Percentiles rank a stretch among this genome's conserved stretches.
These are phyloP conservation scores for Colletotrichum orchidophilum DNA, from an alignment of 2,329 filamentous ascomycete genomes.

Conservation along the genomic window DNA sequence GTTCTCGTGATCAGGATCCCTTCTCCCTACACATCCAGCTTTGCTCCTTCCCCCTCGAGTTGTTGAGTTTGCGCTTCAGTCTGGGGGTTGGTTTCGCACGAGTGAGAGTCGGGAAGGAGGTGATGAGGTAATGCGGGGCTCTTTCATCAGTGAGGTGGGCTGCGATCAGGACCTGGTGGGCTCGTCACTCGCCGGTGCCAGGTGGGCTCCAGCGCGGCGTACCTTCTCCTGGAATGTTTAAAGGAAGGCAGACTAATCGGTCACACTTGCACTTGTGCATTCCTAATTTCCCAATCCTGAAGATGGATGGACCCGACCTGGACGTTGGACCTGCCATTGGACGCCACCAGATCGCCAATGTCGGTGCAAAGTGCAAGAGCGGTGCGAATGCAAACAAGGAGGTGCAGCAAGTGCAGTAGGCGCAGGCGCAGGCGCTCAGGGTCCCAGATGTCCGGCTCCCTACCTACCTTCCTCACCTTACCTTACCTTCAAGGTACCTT, in stretches of 20 bases:
- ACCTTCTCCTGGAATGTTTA: too few relatives aligned
- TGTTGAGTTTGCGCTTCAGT: constrained; percentile 20
- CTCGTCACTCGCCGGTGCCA: neutral
- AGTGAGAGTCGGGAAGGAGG: constrained; percentile 26
- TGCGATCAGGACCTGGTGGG: neutral
- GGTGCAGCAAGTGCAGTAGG: neutral
- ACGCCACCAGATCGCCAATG: neutral
- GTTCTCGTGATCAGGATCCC: constrained; percentile 13
- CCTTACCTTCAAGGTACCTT: neutral
- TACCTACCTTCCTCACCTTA: neutral
- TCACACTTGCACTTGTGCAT: neutral
- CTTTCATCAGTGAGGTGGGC: neutral
- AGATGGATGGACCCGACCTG: neutral
- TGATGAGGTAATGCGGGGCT: constrained; percentile 28
- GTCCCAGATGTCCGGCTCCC: constrained; percentile 9
- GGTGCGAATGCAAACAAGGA: neutral
- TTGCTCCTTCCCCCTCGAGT: constrained; percentile 29
- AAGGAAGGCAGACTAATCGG: too few relatives aligned
- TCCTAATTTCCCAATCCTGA: neutral
- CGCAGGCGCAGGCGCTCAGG: neutral
- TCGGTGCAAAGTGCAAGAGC: neutral
- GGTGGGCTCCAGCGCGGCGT: too few relatives aligned
- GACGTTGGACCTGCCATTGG: neutral
- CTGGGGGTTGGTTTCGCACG: constrained; percentile 17
- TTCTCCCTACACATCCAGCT: neutral